Evolutionary conservation across 163 green algal genomes (phyloP), one percentile per base, ranked within the genome.

Genomic region (Prototheca wickerhamii): DNA sequence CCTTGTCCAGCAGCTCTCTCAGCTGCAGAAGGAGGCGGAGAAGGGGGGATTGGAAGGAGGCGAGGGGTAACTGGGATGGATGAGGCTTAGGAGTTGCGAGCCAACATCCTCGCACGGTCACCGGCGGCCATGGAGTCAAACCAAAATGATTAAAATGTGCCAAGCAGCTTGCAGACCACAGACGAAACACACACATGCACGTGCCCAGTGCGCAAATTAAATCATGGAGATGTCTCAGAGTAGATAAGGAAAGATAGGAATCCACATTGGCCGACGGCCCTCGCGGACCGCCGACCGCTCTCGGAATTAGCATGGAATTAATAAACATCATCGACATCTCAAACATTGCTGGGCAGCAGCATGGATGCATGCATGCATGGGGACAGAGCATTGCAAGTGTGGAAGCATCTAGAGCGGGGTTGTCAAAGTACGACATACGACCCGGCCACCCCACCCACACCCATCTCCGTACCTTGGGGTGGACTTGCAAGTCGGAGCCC

Each of bases 271-370:
- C 21, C 25, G 25, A 12, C 4, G 57, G 20, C 63, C 31, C 51
- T 58, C 69, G 25, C 2, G 60, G 56, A 46, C 63, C 28, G 20
- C 32, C 4, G 20, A 6, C 31, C 12, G 35, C 51, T 46, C 42
- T 81, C 72, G 64, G 75, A 65, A 79, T 77, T 82, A 82, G 75
- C 75, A 82, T 82, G 75, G 71, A 70, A 62, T 61, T 59, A 67
- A 49, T 49, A 40, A 59, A 32, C 69, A 76, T 79, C 69, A 68
- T 53, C 43, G 62, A n/a, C n/a, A n/a, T n/a, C n/a, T n/a, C n/a
- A n/a, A n/a, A n/a, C n/a, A n/a, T n/a, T n/a, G n/a, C n/a, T n/a
- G n/a, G n/a, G n/a, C n/a, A n/a, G n/a, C n/a, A n/a, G n/a, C n/a
- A n/a, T n/a, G n/a, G n/a, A n/a, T n/a, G n/a, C n/a, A n/a, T n/a